Evolutionary conservation across 345 rosid genomes (phyloP).

Genomic region (Hypericum androsaemum): DNA sequence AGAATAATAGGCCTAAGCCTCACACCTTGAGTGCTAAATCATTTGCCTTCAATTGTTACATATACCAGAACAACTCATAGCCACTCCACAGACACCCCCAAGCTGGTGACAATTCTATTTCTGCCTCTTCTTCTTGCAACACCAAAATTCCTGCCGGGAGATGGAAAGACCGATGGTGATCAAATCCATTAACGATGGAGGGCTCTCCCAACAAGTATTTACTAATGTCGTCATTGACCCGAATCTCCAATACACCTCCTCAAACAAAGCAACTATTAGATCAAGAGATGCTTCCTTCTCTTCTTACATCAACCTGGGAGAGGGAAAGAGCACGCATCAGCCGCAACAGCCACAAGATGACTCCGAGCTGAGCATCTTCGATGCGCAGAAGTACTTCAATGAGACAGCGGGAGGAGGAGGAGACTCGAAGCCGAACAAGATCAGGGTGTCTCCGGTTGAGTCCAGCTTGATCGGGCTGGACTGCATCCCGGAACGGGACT

Average conservation of each 20-base stretch:
- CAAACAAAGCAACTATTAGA: conserved; percentile 1
- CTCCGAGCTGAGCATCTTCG: conserved; percentile 21
- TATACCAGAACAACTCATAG: too few relatives aligned
- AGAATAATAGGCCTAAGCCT: too few relatives aligned
- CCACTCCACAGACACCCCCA: not conserved
- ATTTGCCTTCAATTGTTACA: too few relatives aligned
- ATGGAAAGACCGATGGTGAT: conserved; percentile 14
- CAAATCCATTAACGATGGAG: conserved; percentile 6
- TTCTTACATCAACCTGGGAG: conserved; percentile 13
- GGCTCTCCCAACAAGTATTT: conserved; percentile 3
- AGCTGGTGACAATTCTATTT: not conserved
- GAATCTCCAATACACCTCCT: conserved; percentile 4
- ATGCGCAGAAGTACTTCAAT: conserved; percentile 24
- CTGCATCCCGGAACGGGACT: conserved; percentile 10
- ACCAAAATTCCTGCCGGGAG: not conserved
- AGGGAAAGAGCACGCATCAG: conserved; percentile 16
- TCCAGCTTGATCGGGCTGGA: not conserved
- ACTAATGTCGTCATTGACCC: conserved; percentile 4
- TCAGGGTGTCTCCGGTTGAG: conserved; percentile 1
- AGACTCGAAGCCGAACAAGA: not conserved
- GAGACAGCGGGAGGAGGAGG: conserved; percentile 2
- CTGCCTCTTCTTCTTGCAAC: not conserved
- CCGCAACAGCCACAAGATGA: conserved; percentile 16
- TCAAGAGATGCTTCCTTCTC: conserved; percentile 10
- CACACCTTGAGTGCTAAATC: too few relatives aligned